phyloP scores from a whole-genome alignment of 2,329 filamentous ascomycete genomes.

The Pseudocercospora vitis region DNA sequence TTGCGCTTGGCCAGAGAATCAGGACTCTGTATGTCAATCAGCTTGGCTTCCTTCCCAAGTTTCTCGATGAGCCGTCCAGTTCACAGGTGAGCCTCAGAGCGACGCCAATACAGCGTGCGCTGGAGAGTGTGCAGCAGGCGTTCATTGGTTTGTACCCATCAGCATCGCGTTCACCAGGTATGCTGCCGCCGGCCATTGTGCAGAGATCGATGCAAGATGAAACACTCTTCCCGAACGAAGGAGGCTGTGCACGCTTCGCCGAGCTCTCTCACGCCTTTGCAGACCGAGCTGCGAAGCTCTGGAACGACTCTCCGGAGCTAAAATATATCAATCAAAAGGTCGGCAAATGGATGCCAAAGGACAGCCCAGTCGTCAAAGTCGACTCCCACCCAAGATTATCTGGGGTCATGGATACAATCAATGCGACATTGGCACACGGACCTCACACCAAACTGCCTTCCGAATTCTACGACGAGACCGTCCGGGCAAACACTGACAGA shows the following conservation, averaged over 20 bases:
- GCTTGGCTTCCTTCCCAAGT: conserved; percentile 49
- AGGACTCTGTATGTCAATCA: conserved; percentile 53
- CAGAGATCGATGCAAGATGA: conserved; percentile 49
- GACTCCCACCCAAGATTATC: conserved; percentile 80
- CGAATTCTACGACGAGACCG: conserved; percentile 82
- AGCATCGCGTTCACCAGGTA: conserved; percentile 42
- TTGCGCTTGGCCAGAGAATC: conserved; percentile 50
- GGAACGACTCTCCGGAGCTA: conserved; percentile 71
- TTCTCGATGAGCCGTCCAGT: conserved; percentile 40
- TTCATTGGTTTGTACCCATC: conserved; percentile 52
- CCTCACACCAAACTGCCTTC: conserved; percentile 73
- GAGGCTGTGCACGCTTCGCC: conserved; percentile 50
- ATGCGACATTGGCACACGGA: conserved; percentile 82
- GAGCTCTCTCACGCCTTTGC: conserved; percentile 51
- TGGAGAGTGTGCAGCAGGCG: conserved; percentile 53
- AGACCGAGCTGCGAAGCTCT: conserved; percentile 47
- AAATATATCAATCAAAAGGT: conserved; percentile 74
- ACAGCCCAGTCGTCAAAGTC: conserved; percentile 67
- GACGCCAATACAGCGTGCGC: conserved; percentile 51
- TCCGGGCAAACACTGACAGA: conserved; percentile 65
- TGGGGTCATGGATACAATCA: conserved; percentile 93
- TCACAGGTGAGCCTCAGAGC: conserved; percentile 47
- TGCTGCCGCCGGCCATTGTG: conserved; percentile 48
- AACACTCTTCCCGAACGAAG: conserved; percentile 53
- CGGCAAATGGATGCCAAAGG: conserved; percentile 81